These are phyloP conservation scores for Umbelopsis ramanniana DNA, from an alignment of 192 early-diverging fungal species.

Conservation along the genomic window DNA sequence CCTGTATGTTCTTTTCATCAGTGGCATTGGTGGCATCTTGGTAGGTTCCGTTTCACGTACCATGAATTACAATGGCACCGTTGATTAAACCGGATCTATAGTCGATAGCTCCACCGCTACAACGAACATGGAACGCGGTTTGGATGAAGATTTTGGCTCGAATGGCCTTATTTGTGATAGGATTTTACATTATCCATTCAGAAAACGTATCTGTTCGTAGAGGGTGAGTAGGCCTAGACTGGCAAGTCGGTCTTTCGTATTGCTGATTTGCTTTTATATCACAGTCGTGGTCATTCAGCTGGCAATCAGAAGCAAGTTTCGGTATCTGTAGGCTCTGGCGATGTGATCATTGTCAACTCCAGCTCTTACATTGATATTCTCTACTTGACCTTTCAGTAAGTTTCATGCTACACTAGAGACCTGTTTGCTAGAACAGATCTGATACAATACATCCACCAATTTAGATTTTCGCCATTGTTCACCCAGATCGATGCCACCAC, in stretches of 20 bases:
- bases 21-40: conserved; percentile 48
- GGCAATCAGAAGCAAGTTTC: conserved; percentile 1
- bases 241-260: no score
- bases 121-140: conserved; percentile 41
- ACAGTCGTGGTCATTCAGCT: conserved; percentile 40
- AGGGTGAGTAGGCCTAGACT: conserved; percentile 53
- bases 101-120: conserved; percentile 28
- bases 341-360: conserved; percentile 83
- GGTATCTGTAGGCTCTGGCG: conserved; percentile 55
- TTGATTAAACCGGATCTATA: conserved; percentile 16
- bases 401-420: background rate
- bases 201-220: conserved; percentile 67
- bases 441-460: background rate
- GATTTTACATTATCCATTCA: conserved; percentile 76
- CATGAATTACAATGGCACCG: background rate
- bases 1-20: conserved; percentile 49
- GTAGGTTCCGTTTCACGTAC: conserved; percentile 29
- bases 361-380: conserved; percentile 84
- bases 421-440: background rate
- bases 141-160: conserved; percentile 52
- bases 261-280: background rate
- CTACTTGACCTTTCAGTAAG: conserved; percentile 70
- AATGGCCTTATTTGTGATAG: conserved; percentile 64
- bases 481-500: conserved; percentile 53
- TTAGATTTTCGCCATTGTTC: conserved; percentile 68